Base-by-base conservation (phyloP, 352 stramenopile genomes). In the Peronospora belbahrii region DNA sequence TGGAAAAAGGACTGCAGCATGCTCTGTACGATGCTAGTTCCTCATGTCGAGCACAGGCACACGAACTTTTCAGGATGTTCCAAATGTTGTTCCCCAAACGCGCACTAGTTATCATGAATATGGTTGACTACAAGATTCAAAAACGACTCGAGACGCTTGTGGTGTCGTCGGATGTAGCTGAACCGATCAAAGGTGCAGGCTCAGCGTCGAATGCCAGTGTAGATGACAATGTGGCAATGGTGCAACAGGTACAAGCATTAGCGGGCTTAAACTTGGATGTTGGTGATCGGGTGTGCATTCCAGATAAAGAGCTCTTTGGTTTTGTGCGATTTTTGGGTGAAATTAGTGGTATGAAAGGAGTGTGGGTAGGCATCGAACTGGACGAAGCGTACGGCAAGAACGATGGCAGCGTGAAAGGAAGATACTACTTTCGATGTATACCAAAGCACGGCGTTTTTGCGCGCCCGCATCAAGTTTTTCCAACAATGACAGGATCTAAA, bases 81-180 rank as follows among this genome's bases (percentile, higher is more conserved):
- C 74, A 88, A 49, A 69, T 71, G 31, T 73, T 84, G 19, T 92
- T 88, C 38, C 78, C 81, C 15, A 92, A 89, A 48, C 78, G 74
- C 20, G 78, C 78, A 17, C 53, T 72, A 8, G 35, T 84, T 19
- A 46, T 92, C 32, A 70, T 88, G 36, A 74, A 61, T 6, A 57
- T 79, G 31, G 60, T 90, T 24, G 81, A 92, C 51, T 85, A 83
- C 60, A 92, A 92, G 38, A 75, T 88, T 36, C 81, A 90, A 50
- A 81, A 82, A 46, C 75, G 81, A 10, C 74, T 92, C 6, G 78
- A 89, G 46, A 58, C 67, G 30, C 53, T 87, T n/a, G 62, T n/a
- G n/a, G n/a, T 75, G 17, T 64, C 64, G 1, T 56, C 51, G 13
- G 59, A 70, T 19, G 47, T 49, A 2, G 50, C 31, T 4, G 67